Evolutionary conservation across 2,329 filamentous ascomycete species (phyloP), one percentile per base, ranked within the genome.

Genomic region (Penicillium sp.): DNA sequence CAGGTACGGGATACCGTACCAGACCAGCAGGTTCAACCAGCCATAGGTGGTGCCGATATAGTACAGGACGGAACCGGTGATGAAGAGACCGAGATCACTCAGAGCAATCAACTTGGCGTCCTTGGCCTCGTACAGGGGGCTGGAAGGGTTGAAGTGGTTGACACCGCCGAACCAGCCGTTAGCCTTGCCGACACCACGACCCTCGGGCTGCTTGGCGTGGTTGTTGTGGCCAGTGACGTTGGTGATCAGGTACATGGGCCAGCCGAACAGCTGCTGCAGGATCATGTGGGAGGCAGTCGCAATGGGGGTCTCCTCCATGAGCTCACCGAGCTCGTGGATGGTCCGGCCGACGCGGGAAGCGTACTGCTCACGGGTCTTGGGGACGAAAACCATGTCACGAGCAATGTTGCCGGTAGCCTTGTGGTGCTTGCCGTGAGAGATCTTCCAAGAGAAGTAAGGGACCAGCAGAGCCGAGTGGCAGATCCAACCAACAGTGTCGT

Each of bases 381-480:
- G 94, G n/a, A 97, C 83, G 74, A 97, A 97, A 60, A 97, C 94
- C 94, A 99, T 99, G 78, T 99, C 94, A 65, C 93, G 91, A 79
- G 95, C 92, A 79, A 99, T 87, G 83, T 99, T 86, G 67, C 92
- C 94, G 34, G 94, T 99, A 61, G 92, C 92, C 85, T 97, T 97
- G 89, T 99, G 94, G 82, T 99, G 94, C 86, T 96, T 96, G 81
- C 91, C 90, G 81, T 99, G 94, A 64, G 92, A 96, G 78, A 97
- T 92, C 81, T 99, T 96, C 94, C 94, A 99, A 73, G 91, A 96
- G 81, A 97, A 99, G 81, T 97, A 99, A 19, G 94, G 94, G 45
- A 99, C 93, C 52, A 97, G 82, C 34, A 97, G 86, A 40, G 86
- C 76, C 33, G 92, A 96, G 81, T 97, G 93, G 66, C 91, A 85